Evolutionary conservation across 2,329 filamentous ascomycete genomes (phyloP), one percentile per base, ranked within the genome.

Genomic region (Zopfia rhizophila): DNA sequence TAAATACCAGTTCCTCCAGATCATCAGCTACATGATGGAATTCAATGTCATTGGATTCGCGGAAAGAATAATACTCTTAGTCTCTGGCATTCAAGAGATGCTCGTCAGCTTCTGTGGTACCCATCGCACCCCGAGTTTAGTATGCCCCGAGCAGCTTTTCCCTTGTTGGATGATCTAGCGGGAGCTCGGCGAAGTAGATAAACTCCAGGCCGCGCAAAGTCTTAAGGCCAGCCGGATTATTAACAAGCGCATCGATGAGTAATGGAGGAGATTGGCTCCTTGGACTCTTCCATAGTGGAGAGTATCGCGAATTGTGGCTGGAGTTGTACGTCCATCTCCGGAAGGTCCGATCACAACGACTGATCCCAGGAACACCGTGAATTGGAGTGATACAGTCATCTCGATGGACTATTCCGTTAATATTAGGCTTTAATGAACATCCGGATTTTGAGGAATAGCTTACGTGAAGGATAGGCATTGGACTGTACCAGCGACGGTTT

Each of bases 1-100:
- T 28, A 16, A 53, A 42, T 5, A 54, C 50, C 3, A 43, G 30
- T 37, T 58, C 55, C 25, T 56, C 42, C 17, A 50, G 10, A 17
- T 42, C 32, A 7, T 38, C 50, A 7, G 22, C n/a, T 3, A 14
- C 11, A 4, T 41, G 40, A 21, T 49, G 38, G 21, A 60, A 49
- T 17, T 56, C 25, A 6, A 56, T 27, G 13, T 47, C 55, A 19
- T 40, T 48, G 6, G 14, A 32, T 4, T 21, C n/a, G 7, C 47
- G 50, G 36, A 58, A 55, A 2, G 28, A 33, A 32, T 47, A 49
- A 14, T 48, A 60, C 23, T 53, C 33, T 55, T 53, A 60, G 21
- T 59, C 52, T 19, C 21, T 41, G 1, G 24, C 14, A 2, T 18
- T 23, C 13, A 42, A 12, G 21, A 52, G 47, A 22, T 48, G 54